Evolutionary conservation across 1,139 yeast species (phyloP), one percentile per base, ranked within the genome.

Genomic region (Sugiyamaella japonica): DNA sequence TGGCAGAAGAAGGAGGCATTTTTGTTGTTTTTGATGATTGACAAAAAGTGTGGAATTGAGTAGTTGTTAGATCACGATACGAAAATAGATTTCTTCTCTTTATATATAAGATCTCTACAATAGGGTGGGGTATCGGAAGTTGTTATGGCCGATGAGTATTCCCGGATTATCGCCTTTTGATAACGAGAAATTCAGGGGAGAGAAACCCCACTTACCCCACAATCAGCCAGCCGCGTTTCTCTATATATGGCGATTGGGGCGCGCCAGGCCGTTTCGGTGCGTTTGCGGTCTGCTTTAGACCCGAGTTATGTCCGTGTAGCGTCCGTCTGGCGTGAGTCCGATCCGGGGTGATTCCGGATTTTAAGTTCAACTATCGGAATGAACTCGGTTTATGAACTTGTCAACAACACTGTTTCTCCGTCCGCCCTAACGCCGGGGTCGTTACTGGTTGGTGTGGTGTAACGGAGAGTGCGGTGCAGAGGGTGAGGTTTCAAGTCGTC

Each of bases 1-100:
- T 52, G 39, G 54, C 53, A 41, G 50, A 13, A 9, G 53, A 44
- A 36, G 56, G 50, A 6, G 53, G 42, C 56, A 44, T 48, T 34
- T 34, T 34, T 7, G n/a, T n/a, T n/a, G n/a, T n/a, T n/a, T n/a
- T n/a, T n/a, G n/a, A n/a, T 29, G 36, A n/a, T 10, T 4, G 13
- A 31, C 4, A 31, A 20, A 20, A 20, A 20, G 25, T 20, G 25
- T 20, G 25, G 25, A 20, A 20, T 20, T 20, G 25, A 20, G 5
- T 20, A 20, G 25, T 20, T 20, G 25, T 20, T 20, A 20, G 25
- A 20, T 20, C 25, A 20, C 6, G 47, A 13, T 39, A 23, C 23
- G 20, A 39, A 16, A 44, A 10, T 31, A n/a, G 12, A 10, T 31
- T 31, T 10, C 4, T 31, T 31, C 13, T 39, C 43, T 12, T 15